A percentile compares a stretch with the other conserved stretches of the same genome.
Evolutionary conservation across 495 filamentous ascomycete genomes (phyloP).

Genomic region (Penicillium fimorum): DNA sequence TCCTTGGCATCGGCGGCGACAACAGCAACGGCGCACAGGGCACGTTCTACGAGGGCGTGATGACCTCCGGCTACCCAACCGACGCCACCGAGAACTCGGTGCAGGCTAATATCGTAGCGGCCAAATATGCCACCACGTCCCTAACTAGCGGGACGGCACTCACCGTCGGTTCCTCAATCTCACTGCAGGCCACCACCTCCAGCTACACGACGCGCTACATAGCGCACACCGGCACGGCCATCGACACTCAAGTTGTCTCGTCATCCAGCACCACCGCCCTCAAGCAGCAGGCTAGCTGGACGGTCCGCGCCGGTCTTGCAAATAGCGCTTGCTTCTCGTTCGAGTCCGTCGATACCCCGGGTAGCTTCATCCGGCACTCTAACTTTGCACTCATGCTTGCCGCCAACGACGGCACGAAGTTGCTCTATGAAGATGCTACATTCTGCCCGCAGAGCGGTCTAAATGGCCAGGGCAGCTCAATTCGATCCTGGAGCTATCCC

Average conservation of each 20-base stretch:
- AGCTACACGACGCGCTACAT: constrained; percentile 51
- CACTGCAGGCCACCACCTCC: constrained; percentile 49
- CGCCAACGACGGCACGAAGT: constrained; percentile 50
- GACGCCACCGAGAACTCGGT: constrained; percentile 54
- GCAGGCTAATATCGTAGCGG: constrained; percentile 58
- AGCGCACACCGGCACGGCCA: constrained; percentile 45
- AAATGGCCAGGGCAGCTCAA: constrained; percentile 45
- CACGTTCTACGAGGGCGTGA: constrained; percentile 61
- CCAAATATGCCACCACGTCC: constrained; percentile 48
- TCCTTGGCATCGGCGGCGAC: constrained; percentile 59
- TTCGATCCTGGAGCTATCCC: constrained; percentile 56
- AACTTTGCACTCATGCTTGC: constrained; percentile 46
- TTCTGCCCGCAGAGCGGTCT: constrained; percentile 52
- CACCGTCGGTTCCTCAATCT: constrained; percentile 49
- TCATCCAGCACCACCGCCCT: constrained; percentile 48
- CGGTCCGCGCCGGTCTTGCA: constrained; percentile 49
- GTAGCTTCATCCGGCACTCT: constrained; percentile 54
- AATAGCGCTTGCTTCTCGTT: constrained; percentile 56
- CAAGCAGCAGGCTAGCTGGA: constrained; percentile 54
- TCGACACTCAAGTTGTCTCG: constrained; percentile 53
- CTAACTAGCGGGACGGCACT: constrained; percentile 49
- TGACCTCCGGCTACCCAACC: constrained; percentile 58
- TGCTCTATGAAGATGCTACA: constrained; percentile 54
- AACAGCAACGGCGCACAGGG: constrained; percentile 56
- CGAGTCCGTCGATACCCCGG: constrained; percentile 54